A percentile compares a stretch with the other conserved stretches of the same genome.
These are phyloP conservation scores for Cercis canadensis DNA, from an alignment of 306 rosid genomes.

Conservation along the genomic window DNA sequence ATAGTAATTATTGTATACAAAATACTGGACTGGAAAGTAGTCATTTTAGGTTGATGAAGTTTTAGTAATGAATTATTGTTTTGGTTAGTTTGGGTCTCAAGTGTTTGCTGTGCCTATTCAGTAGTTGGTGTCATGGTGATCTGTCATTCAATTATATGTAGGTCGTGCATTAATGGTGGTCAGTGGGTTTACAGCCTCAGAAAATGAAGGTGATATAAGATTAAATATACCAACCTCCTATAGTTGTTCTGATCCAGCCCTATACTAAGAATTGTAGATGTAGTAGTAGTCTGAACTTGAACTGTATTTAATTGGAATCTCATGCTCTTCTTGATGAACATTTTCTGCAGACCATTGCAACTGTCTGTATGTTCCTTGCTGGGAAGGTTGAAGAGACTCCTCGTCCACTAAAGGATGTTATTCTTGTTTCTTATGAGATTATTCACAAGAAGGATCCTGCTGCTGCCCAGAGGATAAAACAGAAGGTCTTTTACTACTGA, in stretches of 20 bases:
- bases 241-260: constrained; percentile 10
- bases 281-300: neutral
- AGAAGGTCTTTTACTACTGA: constrained; percentile 70
- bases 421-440: constrained; percentile 91
- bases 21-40: no score
- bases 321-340: constrained; percentile 12
- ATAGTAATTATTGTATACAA: no score
- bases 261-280: constrained; percentile 20
- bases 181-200: no score
- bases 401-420: constrained; percentile 93
- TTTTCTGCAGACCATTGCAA: constrained; percentile 88
- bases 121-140: no score
- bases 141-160: no score
- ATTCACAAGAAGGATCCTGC: constrained; percentile 92
- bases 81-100: no score
- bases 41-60: no score
- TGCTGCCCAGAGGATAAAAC: constrained; percentile 91
- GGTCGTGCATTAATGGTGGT: no score
- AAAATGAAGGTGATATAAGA: no score
- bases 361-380: constrained; percentile 98
- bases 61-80: no score
- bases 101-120: no score
- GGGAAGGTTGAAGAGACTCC: constrained; percentile 99
- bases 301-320: constrained; percentile 25
- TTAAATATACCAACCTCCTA: no score